These are phyloP conservation scores for Bipolaris cookei DNA, from an alignment of 2,329 filamentous ascomycete genomes.

Conservation along the genomic window DNA sequence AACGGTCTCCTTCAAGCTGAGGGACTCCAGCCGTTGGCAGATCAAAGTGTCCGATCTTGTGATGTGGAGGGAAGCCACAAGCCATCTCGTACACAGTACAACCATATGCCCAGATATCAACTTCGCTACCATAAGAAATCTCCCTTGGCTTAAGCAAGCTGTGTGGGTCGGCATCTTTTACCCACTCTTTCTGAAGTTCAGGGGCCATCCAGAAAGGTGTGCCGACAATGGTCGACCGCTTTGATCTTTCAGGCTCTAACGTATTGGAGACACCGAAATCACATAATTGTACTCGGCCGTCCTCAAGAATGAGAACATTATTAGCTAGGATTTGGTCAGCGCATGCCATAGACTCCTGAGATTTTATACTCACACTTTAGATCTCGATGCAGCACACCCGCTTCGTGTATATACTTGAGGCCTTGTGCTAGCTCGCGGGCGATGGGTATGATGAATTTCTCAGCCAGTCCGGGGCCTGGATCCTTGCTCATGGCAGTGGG, in stretches of 20 bases:
- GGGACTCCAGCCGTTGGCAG: slow-evolving; percentile 61
- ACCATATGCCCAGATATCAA: slow-evolving; percentile 85
- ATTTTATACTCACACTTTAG: slow-evolving; percentile 60
- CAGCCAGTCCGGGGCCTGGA: slow-evolving; percentile 55
- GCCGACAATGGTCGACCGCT: slow-evolving; percentile 80
- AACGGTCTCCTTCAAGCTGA: slow-evolving; percentile 72
- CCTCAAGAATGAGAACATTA: slow-evolving; percentile 80
- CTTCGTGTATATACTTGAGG: slow-evolving; percentile 67
- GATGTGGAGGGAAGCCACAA: slow-evolving; percentile 76
- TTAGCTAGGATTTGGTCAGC: slow-evolving; percentile 56
- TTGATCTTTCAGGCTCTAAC: slow-evolving; percentile 75
- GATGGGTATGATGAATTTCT: slow-evolving; percentile 68
- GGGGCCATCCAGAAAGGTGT: slow-evolving; percentile 89
- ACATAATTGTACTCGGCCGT: slow-evolving; percentile 78
- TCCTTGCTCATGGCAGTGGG: slow-evolving; percentile 42
- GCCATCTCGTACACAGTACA: slow-evolving; percentile 83
- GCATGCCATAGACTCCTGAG: background rate
- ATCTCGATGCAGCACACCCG: slow-evolving; percentile 70
- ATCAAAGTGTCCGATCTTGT: slow-evolving; percentile 44
- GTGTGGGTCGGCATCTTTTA: slow-evolving; percentile 65
- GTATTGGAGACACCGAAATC: slow-evolving; percentile 85
- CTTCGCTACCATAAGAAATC: slow-evolving; percentile 56
- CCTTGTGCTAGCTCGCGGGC: slow-evolving; percentile 68
- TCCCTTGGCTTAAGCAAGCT: slow-evolving; percentile 59
- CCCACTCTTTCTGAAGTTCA: slow-evolving; percentile 63